phyloP scores from a whole-genome alignment of 1,284 basidiomycete genomes.

The Leccinum fallax region DNA sequence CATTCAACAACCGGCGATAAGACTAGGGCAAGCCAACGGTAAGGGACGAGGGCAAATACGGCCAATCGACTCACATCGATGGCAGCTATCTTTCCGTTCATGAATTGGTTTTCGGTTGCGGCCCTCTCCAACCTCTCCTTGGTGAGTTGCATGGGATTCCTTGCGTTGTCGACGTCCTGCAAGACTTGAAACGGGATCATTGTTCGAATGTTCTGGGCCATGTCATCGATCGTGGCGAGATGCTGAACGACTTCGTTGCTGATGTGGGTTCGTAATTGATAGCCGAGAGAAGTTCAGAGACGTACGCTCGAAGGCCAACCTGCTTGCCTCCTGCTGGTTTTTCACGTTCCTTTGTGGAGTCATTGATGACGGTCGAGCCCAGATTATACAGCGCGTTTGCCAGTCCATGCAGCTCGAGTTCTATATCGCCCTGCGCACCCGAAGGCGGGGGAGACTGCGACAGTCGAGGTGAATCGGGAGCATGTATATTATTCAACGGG shows the following conservation, averaged over 20 bases:
- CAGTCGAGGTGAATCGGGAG: slow-evolving; percentile 70
- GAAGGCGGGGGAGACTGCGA: slow-evolving; percentile 70
- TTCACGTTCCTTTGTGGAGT: slow-evolving; percentile 75
- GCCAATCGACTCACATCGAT: slow-evolving; percentile 54
- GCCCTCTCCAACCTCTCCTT: slow-evolving; percentile 76
- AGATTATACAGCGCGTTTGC: slow-evolving; percentile 76
- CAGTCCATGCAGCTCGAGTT: slow-evolving; percentile 72
- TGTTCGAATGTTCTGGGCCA: slow-evolving; percentile 58
- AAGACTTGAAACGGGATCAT: slow-evolving; percentile 75
- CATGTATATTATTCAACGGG: slow-evolving; percentile 33
- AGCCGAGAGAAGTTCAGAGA: background rate
- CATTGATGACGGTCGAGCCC: slow-evolving; percentile 76
- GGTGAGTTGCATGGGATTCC: slow-evolving; percentile 79
- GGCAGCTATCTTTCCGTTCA: slow-evolving; percentile 84
- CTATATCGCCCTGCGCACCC: slow-evolving; percentile 70
- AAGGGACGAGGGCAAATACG: background rate
- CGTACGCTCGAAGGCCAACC: slow-evolving; percentile 68
- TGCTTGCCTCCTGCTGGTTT: slow-evolving; percentile 67
- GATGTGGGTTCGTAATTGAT: slow-evolving; percentile 4
- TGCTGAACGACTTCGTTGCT: slow-evolving; percentile 74
- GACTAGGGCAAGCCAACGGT: slow-evolving; percentile 24
- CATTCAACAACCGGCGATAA: slow-evolving; percentile 35
- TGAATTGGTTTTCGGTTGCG: slow-evolving; percentile 85
- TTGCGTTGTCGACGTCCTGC: slow-evolving; percentile 72
- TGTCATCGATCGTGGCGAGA: slow-evolving; percentile 62